Evolutionary conservation across 208 protist species (phyloP).

Genomic region (Wallacemonas collosoma): DNA sequence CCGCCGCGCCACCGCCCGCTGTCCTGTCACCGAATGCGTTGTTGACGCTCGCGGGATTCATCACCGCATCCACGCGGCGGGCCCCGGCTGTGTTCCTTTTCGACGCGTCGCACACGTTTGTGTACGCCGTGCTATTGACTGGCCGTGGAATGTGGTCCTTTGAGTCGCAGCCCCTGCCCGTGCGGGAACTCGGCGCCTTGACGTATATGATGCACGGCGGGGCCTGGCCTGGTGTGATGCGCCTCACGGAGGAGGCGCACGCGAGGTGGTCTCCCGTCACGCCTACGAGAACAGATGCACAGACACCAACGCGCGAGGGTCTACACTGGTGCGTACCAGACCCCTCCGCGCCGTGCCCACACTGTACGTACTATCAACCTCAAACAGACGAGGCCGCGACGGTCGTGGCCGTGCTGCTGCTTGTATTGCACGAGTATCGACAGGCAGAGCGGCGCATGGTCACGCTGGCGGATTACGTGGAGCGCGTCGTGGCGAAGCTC

Average conservation of each 20-base stretch:
- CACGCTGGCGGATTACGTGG: conserved; percentile 55
- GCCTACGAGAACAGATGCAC: no score
- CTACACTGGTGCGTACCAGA: conserved; percentile 66
- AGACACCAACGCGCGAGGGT: conserved; percentile 18
- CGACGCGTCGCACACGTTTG: conserved; percentile 50
- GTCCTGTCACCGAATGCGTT: conserved; percentile 24
- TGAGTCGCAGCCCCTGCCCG: conserved; percentile 35
- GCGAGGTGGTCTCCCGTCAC: no score
- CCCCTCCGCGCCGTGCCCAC: conserved; percentile 22
- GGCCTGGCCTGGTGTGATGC: conserved; percentile 52
- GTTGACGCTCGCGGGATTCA: conserved; percentile 66
- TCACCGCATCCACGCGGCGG: conserved; percentile 47
- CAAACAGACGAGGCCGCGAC: neutral
- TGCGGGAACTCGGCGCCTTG: conserved; percentile 35
- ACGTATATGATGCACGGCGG: conserved; percentile 39
- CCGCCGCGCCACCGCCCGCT: neutral
- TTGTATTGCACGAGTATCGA: conserved; percentile 65
- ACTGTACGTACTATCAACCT: conserved; percentile 19
- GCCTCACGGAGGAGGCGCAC: neutral
- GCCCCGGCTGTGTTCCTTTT: conserved; percentile 49
- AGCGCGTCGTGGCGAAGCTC: conserved; percentile 70
- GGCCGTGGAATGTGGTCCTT: conserved; percentile 63
- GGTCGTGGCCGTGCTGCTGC: conserved; percentile 54
- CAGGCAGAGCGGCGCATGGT: conserved; percentile 57
- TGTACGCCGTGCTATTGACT: conserved; percentile 64